Conservation (phyloP, 1,139 yeast species). For the Meyerozyma smithsonii region DNA sequence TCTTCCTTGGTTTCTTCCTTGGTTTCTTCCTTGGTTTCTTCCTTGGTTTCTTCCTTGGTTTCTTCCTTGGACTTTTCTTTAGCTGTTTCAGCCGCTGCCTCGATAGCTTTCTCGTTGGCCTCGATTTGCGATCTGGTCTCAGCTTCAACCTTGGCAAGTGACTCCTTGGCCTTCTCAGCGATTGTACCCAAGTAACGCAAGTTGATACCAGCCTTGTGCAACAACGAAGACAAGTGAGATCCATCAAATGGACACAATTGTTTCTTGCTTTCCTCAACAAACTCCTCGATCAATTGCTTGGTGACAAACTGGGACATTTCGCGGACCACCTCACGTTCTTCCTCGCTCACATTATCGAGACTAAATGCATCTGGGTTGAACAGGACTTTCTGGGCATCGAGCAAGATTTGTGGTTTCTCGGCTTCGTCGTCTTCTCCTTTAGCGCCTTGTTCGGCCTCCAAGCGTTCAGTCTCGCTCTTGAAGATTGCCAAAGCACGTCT, state of each 20-base stretch:
- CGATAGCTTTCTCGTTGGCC: not conserved
- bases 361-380: slow-evolving; percentile 80
- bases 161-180: slow-evolving; percentile 28
- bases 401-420: slow-evolving; percentile 45
- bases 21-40: slow-evolving; percentile 19
- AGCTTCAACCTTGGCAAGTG: not conserved
- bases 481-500: slow-evolving; percentile 54
- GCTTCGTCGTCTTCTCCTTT: slow-evolving; percentile 28
- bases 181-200: slow-evolving; percentile 78
- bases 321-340: slow-evolving; percentile 58
- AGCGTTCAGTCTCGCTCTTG: slow-evolving; percentile 45
- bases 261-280: slow-evolving; percentile 51
- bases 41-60: slow-evolving; percentile 10
- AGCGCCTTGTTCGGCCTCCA: slow-evolving; percentile 42
- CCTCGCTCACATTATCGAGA: slow-evolving; percentile 24
- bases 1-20: slow-evolving; percentile 21
- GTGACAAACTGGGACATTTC: slow-evolving; percentile 63
- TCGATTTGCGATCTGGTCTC: not conserved
- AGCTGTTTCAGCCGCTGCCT: slow-evolving; percentile 16
- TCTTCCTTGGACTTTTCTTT: slow-evolving; percentile 16
- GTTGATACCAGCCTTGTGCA: slow-evolving; percentile 85
- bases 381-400: slow-evolving; percentile 53
- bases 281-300: slow-evolving; percentile 56
- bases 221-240: slow-evolving; percentile 55
- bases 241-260: slow-evolving; percentile 78